A percentile compares a stretch with the other conserved stretches of the same genome.
These are phyloP conservation scores for Thermothelomyces thermophilus DNA, from an alignment of 2,329 filamentous ascomycete species.

Conservation along the genomic window DNA sequence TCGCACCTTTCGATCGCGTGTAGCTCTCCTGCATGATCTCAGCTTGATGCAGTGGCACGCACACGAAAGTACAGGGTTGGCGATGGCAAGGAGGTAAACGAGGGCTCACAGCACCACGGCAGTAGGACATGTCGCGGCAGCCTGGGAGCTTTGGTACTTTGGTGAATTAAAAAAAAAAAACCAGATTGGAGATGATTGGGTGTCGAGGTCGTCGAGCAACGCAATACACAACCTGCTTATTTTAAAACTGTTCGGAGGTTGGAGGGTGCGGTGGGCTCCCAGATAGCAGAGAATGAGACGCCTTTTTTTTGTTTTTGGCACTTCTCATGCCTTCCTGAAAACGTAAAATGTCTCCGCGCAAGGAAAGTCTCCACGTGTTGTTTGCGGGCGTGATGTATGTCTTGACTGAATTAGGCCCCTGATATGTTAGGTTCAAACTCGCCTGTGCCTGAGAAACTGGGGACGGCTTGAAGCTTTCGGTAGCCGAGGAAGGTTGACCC, in stretches of 20 bases:
- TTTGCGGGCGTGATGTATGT: too few species aligned
- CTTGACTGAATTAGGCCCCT: too few species aligned
- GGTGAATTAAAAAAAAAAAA: too few species aligned
- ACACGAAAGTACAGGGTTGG: conserved; percentile 8
- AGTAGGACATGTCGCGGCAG: conserved; percentile 16
- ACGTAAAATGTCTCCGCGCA: too few species aligned
- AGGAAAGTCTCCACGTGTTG: too few species aligned
- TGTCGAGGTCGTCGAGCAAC: background rate
- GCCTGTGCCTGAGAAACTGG: too few species aligned
- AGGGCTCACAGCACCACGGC: conserved; percentile 24
- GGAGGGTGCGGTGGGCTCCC: background rate
- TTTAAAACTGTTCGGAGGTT: background rate
- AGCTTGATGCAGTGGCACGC: conserved; percentile 6
- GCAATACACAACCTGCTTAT: background rate
- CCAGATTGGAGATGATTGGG: conserved; percentile 4
- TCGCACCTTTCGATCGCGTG: conserved; percentile 1
- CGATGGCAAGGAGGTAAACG: conserved; percentile 15
- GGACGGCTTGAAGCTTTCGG: too few species aligned
- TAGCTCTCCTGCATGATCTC: conserved; percentile 5
- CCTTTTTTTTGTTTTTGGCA: too few species aligned
- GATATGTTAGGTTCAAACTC: too few species aligned
- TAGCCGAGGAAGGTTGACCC: too few species aligned
- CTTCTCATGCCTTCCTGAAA: too few species aligned
- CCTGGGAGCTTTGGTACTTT: conserved; percentile 1
- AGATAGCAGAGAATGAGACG: background rate